Evolutionary conservation across 345 rosid species (phyloP).

Genomic region (Angophora floribunda): DNA sequence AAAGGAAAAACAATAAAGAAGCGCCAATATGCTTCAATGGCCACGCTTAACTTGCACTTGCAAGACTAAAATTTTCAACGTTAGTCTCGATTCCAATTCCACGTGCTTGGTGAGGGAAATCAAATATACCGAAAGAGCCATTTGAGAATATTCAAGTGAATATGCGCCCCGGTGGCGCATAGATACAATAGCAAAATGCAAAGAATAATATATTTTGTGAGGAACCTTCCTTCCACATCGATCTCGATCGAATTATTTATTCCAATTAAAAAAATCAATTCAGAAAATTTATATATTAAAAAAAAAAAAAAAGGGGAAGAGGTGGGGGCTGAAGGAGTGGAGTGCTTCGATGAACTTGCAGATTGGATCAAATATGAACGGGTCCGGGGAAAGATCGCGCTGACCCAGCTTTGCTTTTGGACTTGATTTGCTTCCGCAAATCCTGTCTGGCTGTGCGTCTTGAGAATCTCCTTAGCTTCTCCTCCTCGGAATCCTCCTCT

Average conservation of each 20-base stretch:
- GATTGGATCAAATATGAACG: not conserved
- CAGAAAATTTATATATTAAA: not conserved
- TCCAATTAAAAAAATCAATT: not conserved
- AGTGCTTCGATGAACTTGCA: not conserved
- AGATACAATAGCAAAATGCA: not conserved
- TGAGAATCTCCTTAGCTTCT: not conserved
- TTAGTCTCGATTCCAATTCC: not conserved
- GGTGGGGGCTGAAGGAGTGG: not conserved
- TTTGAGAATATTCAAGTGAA: not conserved
- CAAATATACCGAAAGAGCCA: not conserved
- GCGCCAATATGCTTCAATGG: not conserved
- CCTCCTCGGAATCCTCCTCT: not conserved
- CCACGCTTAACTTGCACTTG: not conserved
- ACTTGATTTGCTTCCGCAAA: not conserved
- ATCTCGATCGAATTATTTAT: not conserved
- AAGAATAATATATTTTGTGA: not conserved
- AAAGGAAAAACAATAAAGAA: not conserved
- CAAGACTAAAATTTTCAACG: not conserved
- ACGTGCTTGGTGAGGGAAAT: not conserved
- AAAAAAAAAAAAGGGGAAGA: not conserved
- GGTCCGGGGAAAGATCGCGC: not conserved
- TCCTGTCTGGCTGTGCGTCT: not conserved
- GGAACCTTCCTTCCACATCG: not conserved
- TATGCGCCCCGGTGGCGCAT: not conserved
- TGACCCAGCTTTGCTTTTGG: not conserved